Percentiles rank a stretch among this genome's conserved stretches.
phyloP scores from a whole-genome alignment of 768 basidiomycete species.

The Leccinum disarticulatum region DNA sequence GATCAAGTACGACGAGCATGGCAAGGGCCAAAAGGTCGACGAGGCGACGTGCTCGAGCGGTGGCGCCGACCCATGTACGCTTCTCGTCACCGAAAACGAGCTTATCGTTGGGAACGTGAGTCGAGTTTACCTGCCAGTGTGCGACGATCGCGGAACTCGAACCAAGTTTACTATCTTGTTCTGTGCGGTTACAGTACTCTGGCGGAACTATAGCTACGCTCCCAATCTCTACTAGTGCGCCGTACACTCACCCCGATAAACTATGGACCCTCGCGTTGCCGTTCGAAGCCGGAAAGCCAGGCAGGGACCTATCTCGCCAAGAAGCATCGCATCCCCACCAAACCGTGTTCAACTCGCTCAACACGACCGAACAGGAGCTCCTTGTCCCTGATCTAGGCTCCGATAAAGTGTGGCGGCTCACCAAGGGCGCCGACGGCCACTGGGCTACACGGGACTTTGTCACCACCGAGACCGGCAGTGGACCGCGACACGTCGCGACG shows the following conservation, averaged over 20 bases:
- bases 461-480: constrained; percentile 53
- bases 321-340: constrained; percentile 78
- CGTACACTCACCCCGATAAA: constrained; percentile 41
- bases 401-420: constrained; percentile 63
- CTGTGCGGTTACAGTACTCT: constrained; percentile 52
- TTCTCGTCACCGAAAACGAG: constrained; percentile 56
- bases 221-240: constrained; percentile 49
- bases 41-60: constrained; percentile 46
- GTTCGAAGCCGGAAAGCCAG: constrained; percentile 46
- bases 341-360: constrained; percentile 43
- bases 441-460: constrained; percentile 55
- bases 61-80: constrained; percentile 63
- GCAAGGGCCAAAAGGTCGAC: constrained; percentile 43
- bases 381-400: constrained; percentile 76
- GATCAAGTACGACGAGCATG: constrained; percentile 55
- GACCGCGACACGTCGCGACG: constrained; percentile 69
- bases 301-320: constrained; percentile 69
- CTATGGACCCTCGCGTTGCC: constrained; percentile 37
- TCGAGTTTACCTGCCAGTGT: constrained; percentile 11
- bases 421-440: constrained; percentile 39
- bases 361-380: constrained; percentile 52
- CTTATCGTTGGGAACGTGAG: constrained; percentile 74
- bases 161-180: not conserved
- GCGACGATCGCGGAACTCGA: not conserved
- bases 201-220: constrained; percentile 59